Evolutionary conservation across 148 eudicot genomes (phyloP), one percentile per base, ranked within the genome.

Genomic region (Fagopyrum homotropicum): DNA sequence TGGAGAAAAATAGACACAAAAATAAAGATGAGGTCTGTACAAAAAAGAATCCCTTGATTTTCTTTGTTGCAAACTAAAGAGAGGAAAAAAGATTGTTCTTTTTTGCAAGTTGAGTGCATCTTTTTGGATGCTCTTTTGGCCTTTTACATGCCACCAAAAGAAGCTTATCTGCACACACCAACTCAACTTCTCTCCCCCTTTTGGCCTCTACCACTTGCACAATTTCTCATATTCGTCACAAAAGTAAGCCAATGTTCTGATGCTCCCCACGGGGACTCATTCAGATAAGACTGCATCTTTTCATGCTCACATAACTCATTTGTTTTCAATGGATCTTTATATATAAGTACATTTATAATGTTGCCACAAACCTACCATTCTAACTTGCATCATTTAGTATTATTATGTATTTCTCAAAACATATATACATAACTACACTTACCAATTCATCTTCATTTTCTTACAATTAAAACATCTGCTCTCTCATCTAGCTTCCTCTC

Each of bases 101-200:
- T 52, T 17, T 52, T 52, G 57, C 60, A 55, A 55, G 6, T 55
- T 55, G 60, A 55, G 60, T 55, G 6, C 60, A 55, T 55, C 60
- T 55, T 55, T 55, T 55, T 55, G 15, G 60, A 55, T 55, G 60
- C 60, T 55, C 17, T 55, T 51, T 16, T 14, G 22, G 7, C 26
- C 26, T 55, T 55, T 55, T 55, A 16, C 22, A 4, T 55, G 60
- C 60, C 60, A 55, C 60, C 60, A 55, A 55, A 55, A 4, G 6
- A 55, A 55, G 60, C 60, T 55, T 55, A 55, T 55, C 60, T 52
- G 57, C 57, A 52, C 54, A 50, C 55, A 51, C 55, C 11, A 51
- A 51, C 55, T 51, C 12, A 10, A 12, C 15, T 8, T 51, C 55
- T 52, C 57, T 52, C 2, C 17, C n/a, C 17, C 40, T 35, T 35